Percentiles rank a stretch among this genome's conserved stretches.
Evolutionary conservation across 352 stramenopile species (phyloP).

Genomic region (Phytophthora ohioensis): DNA sequence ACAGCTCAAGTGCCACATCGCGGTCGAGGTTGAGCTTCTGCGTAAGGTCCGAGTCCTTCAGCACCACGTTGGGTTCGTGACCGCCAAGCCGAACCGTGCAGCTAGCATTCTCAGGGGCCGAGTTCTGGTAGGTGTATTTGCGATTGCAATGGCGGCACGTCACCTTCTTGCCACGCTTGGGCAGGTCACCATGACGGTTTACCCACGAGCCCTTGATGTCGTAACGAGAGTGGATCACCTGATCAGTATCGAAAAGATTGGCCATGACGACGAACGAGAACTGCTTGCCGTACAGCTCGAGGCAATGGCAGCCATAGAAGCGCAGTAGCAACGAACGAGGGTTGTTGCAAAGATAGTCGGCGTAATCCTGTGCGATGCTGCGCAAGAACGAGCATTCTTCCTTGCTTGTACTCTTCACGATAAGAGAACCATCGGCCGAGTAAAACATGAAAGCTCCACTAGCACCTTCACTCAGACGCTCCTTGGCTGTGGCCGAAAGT

Average conservation of each 20-base stretch:
- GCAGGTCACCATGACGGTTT: conserved; percentile 81
- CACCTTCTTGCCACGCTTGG: conserved; percentile 89
- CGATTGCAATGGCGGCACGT: conserved; percentile 91
- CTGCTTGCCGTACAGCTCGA: conserved; percentile 92
- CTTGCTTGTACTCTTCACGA: conserved; percentile 93
- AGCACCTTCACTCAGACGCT: conserved; percentile 89
- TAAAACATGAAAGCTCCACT: conserved; percentile 94
- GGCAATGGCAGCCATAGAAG: conserved; percentile 92
- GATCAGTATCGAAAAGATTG: conserved; percentile 92
- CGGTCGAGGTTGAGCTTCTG: conserved; percentile 90
- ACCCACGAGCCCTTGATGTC: conserved; percentile 94
- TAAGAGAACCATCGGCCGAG: conserved; percentile 86
- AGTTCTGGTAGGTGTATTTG: conserved; percentile 84
- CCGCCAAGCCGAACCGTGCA: conserved; percentile 78
- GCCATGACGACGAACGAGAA: conserved; percentile 94
- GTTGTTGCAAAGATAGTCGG: conserved; percentile 86
- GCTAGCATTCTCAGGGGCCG: conserved; percentile 70
- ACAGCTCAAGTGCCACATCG: conserved; percentile 73
- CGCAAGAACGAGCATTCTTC: conserved; percentile 90
- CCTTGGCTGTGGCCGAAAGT: conserved; percentile 87
- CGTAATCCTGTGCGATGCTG: conserved; percentile 89
- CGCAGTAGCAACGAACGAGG: conserved; percentile 88
- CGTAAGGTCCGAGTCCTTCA: conserved; percentile 91
- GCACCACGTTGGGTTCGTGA: conserved; percentile 90
- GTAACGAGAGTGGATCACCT: conserved; percentile 89